Evolutionary conservation across 2,329 filamentous ascomycete genomes (phyloP), one percentile per base, ranked within the genome.

Genomic region (Lecanicillium sp.): DNA sequence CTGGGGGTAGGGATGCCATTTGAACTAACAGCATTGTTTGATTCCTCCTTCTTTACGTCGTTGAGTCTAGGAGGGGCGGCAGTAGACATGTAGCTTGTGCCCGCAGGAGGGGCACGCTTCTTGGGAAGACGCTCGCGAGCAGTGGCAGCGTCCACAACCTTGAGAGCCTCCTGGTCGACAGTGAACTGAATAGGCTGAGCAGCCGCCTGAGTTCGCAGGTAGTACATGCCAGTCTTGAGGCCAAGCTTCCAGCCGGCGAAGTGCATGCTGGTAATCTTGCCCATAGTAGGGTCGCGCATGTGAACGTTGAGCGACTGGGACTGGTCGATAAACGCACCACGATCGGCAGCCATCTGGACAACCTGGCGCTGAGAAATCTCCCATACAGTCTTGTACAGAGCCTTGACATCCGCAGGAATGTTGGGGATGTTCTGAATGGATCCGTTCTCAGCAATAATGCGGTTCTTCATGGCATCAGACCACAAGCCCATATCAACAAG

Each of bases 401-500:
- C 80, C 73, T 98, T 98, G 73, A 94, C 84, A 52, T 98, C 92
- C 22, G 84, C 78, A 12, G 92, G 90, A 46, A 98, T 95, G 67
- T 94, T 96, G 58, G 90, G 85, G 47, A 98, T 90, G 64, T 92
- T 90, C 65, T 96, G 92, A 40, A 98, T 84, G 15, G 90, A 96
- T 49, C 92, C 92, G 50, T 86, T 86, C 46, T 95, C 90, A 42
- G 92, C 84, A 56, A 98, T 98, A 73, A 98, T 98, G 54, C 92
- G 88, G 74, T 98, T 98, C 82, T 98, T 98, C 92, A 98, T 98
- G 70, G 88, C 87, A 67, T 98, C 90, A 34, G 90, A 95, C 92
- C 92, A 98, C 32, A 98, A 75, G 45, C 92, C 92, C 70, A 95
- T 85, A 58, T 98, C 92, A 51, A 98, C 92, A 20, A 98, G 80